Evolutionary conservation across 2,329 filamentous ascomycete species (phyloP).

Genomic region (Penicillium brasilianum): DNA sequence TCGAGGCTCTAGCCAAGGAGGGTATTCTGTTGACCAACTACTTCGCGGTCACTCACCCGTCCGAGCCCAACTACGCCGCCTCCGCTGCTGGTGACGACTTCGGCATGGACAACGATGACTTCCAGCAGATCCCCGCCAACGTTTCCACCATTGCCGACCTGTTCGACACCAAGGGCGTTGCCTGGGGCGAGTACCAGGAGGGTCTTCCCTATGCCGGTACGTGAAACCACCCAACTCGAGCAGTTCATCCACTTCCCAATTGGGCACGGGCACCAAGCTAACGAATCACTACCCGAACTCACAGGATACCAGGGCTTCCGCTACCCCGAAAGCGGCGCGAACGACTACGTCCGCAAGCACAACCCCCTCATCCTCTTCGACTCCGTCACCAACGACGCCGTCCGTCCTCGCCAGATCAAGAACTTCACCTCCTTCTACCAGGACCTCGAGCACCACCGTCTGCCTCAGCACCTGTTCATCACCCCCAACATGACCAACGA

Average conservation of each 20-base stretch:
- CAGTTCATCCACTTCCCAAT: too few relatives aligned
- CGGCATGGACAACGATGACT: conserved; percentile 71
- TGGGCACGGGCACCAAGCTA: too few relatives aligned
- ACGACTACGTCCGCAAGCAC: conserved; percentile 85
- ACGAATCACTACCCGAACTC: neutral
- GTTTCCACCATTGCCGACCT: conserved; percentile 72
- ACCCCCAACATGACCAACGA: conserved; percentile 65
- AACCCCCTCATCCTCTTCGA: conserved; percentile 71
- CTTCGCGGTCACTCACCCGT: conserved; percentile 71
- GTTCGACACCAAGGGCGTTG: conserved; percentile 67
- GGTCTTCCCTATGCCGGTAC: conserved; percentile 71
- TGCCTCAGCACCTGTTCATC: conserved; percentile 70
- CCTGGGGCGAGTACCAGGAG: conserved; percentile 77
- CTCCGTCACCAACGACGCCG: conserved; percentile 62
- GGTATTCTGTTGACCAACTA: conserved; percentile 67
- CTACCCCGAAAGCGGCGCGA: conserved; percentile 68
- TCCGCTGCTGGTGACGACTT: conserved; percentile 73
- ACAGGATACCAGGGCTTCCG: conserved; percentile 53
- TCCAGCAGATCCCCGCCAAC: conserved; percentile 63
- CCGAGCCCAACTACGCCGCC: conserved; percentile 76
- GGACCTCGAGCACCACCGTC: conserved; percentile 65
- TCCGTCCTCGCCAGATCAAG: conserved; percentile 72
- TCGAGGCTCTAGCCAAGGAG: conserved; percentile 40
- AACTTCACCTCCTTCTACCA: conserved; percentile 72
- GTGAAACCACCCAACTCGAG: too few relatives aligned